Base-by-base conservation (phyloP, 495 filamentous ascomycete genomes). In the Annulohypoxylon stygium region DNA sequence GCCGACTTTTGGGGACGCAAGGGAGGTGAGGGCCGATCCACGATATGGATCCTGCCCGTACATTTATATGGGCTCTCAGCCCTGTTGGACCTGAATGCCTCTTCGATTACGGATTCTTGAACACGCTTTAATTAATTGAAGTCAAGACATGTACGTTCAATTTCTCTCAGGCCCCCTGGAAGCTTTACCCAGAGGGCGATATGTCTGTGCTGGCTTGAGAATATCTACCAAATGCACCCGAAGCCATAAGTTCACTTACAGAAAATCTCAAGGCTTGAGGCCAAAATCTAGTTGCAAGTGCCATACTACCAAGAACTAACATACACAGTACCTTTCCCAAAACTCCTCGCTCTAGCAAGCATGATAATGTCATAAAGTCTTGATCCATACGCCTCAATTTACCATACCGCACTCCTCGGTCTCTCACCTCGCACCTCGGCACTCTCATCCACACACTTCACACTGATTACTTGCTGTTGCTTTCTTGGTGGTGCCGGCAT, bases 351-450 rank as follows among this genome's bases (percentile, higher is more conserved):
- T 70, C 50, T 6, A 51, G 16, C 37, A 59, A 59, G 11, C 43
- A 61, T 41, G 45, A 55, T 25, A 61, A 25, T 20, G 33, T 55
- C 55, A 60, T 69, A 12, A 69, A 8, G 36, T 37, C 50, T 61
- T 20, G 10, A 37, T 34, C 36, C 9, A 11, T 36, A 6, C 4
- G 5, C 25, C 20, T 33, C 33, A 4, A 9, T 30, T 26, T 55
- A 69, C 66, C 66, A 69, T n/a, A 71, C 62, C 16, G 69, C 54
- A 37, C 69, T 71, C 57, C 55, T 66, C 10, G 53, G 69, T 20
- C 62, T 65, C 25, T 55, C 68, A 6, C 7, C 34, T 14, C 43
- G 4, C 37, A 50, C 47, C 10, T 61, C 57, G 12, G 54, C 36
- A 36, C 36, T 62, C 30, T 69, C 30, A 8, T 69, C 61, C 14